Evolutionary conservation across 768 basidiomycete species (phyloP), one percentile per base, ranked within the genome.

Genomic region (Mycena alexandri): DNA sequence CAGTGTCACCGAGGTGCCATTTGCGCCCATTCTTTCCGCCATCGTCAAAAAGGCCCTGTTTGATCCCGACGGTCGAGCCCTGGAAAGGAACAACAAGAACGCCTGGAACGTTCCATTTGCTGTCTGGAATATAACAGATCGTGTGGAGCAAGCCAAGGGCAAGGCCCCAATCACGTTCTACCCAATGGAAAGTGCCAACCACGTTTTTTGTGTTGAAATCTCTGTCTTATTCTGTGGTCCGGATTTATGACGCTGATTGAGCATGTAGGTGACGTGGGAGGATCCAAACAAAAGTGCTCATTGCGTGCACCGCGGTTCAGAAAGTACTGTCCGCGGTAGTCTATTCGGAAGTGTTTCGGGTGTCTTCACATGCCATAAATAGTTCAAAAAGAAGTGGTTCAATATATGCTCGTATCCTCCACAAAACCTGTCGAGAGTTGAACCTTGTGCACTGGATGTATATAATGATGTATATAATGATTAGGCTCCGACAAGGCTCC

Each of bases 131-230:
- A 16, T 63, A 2, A 22, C 50, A 38, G 38, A 41, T 17, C 53
- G 61, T 10, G 43, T 55, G n/a, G 9, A 38, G n/a, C 7, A 9
- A 5, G 16, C 38, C 16, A 16, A 8, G 8, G 43, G 36, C 0
- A 54, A 24, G n/a, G 44, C 52, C 17, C 52, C 51, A 5, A 63
- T 63, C 29, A 22, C 1, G 5, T 63, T 63, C 33, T 42, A 33
- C 5, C 21, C 33, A 21, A 63, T 55, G 2, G 29, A 47, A 1
- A 53, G 25, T 12, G 60, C 51, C 2, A 63, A 63, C 43, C 61
- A 63, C 16, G 54, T 55, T 47, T 52, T 63, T 13, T 44, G 53
- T 47, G 21, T 36, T 14, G 16, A n/a, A n/a, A n/a, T n/a, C n/a
- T n/a, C n/a, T n/a, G n/a, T 62, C 2, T 24, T 5, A 19, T 11